Evolutionary conservation across 495 filamentous ascomycete genomes (phyloP), one percentile per base, ranked within the genome.

Genomic region (Extremus antarcticus): DNA sequence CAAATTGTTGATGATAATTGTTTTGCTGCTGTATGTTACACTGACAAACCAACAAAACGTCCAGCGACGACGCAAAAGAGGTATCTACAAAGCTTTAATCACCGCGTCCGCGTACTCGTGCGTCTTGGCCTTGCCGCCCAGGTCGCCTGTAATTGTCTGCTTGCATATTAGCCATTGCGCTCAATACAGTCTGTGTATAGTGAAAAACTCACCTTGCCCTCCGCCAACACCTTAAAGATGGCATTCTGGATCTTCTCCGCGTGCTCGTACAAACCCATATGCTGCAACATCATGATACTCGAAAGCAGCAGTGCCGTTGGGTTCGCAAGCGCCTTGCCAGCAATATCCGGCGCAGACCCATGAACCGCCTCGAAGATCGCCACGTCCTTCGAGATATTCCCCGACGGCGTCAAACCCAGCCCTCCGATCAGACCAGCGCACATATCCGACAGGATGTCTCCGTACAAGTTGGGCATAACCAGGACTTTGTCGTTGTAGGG

Each of bases 311-410:
- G 77, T 54, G 90, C 91, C 61, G 91, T 95, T 48, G 91, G 91
- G 78, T 97, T 97, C 66, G 91, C 91, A 51, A 95, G 84, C 43
- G 80, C 82, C 81, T 94, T 90, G 69, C 92, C 92, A 51, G 91
- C 94, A 67, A 98, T 98, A 70, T 98, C 92, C 47, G 92, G 92
- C 32, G 92, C 92, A 43, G 90, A 95, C 64, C 92, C 92, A 75
- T 98, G 92, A 65, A 98, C 94, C 57, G 92, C 94, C 78, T 98
- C 92, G 79, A 98, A 98, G 75, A 98, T 98, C 64, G 88, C 92
- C 80, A 89, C 95, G 76, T 95, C 87, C 72, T 95, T 88, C 68
- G 92, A 94, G 67, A 98, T 97, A 78, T 98, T 98, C 63, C 90
- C 94, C 35, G 90, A 95, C 55, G 92, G 92, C 48, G 92, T 97